Percentiles rank a stretch among this genome's conserved stretches.
Conservation (phyloP, 2,329 filamentous ascomycete genomes). For the Pseudogymnoascus sp. region DNA sequence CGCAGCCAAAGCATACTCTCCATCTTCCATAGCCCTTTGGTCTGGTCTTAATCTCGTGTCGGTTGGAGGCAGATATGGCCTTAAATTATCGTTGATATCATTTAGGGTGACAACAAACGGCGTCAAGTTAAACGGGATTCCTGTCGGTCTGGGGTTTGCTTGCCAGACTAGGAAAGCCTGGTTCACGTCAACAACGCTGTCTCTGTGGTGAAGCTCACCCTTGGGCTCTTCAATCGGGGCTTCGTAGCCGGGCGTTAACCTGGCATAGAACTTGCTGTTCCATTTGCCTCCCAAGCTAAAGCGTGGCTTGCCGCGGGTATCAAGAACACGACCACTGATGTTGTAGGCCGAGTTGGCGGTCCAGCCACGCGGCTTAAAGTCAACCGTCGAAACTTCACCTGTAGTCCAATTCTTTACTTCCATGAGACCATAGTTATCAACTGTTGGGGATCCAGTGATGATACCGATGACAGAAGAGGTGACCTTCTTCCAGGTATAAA, state of each 20-base stretch:
- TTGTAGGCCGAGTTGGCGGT: constrained; percentile 88
- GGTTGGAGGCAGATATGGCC: constrained; percentile 73
- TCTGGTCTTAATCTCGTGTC: constrained; percentile 90
- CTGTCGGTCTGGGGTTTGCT: constrained; percentile 67
- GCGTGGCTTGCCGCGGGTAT: constrained; percentile 67
- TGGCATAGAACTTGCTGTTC: constrained; percentile 96
- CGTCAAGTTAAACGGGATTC: constrained; percentile 94
- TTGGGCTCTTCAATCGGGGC: constrained; percentile 54
- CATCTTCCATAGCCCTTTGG: constrained; percentile 96
- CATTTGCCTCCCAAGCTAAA: constrained; percentile 90
- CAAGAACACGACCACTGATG: constrained; percentile 76
- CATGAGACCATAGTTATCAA: constrained; percentile 98
- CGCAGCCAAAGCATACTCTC: constrained; percentile 89
- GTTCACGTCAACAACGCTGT: constrained; percentile 54
- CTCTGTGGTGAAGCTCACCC: constrained; percentile 32
- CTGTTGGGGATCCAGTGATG: constrained; percentile 88
- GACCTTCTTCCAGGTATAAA: constrained; percentile 99
- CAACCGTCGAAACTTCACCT: constrained; percentile 77
- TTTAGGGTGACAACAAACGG: constrained; percentile 94
- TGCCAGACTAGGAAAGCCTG: constrained; percentile 91
- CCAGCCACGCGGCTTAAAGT: constrained; percentile 95
- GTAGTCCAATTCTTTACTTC: constrained; percentile 97
- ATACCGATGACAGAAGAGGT: constrained; percentile 97
- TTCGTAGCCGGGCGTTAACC: constrained; percentile 85
- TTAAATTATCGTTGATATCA: constrained; percentile 75